Percentiles rank a stretch among this genome's conserved stretches.
These are phyloP conservation scores for Blastobotrys proliferans DNA, from an alignment of 1,139 yeast genomes.

Conservation along the genomic window DNA sequence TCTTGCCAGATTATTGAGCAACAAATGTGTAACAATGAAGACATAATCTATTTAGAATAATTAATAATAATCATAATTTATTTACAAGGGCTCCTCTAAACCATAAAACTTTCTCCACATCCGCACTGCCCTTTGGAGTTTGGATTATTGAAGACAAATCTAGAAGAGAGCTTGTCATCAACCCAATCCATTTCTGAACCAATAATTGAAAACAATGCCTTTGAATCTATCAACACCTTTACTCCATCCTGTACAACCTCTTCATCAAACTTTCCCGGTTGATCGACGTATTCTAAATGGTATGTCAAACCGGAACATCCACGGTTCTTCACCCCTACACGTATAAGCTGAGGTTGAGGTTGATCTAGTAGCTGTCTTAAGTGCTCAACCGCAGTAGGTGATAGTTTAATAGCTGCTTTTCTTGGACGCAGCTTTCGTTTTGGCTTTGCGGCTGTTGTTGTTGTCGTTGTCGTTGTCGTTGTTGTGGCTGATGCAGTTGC, in stretches of 20 bases:
- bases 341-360: constrained; percentile 83
- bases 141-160: constrained; percentile 91
- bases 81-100: constrained; percentile 36
- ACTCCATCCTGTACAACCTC: constrained; percentile 84
- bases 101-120: constrained; percentile 98
- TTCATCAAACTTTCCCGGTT: constrained; percentile 93
- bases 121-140: constrained; percentile 98
- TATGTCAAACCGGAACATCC: constrained; percentile 96
- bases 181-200: constrained; percentile 99
- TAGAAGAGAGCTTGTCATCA: constrained; percentile 83
- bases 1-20: constrained; percentile 1
- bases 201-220: constrained; percentile 89
- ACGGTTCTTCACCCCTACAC: constrained; percentile 91
- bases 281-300: constrained; percentile 81
- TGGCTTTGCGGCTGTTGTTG: constrained; percentile 28
- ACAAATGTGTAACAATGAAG: not conserved
- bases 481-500: not conserved
- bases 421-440: constrained; percentile 71
- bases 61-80: not conserved
- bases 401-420: constrained; percentile 80
- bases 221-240: constrained; percentile 87
- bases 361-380: constrained; percentile 61
- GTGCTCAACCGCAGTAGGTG: constrained; percentile 71
- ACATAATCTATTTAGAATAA: not conserved
- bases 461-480: not conserved